Evolutionary conservation across 2,329 filamentous ascomycete genomes (phyloP).

Genomic region (Trichoderma semiorbis): DNA sequence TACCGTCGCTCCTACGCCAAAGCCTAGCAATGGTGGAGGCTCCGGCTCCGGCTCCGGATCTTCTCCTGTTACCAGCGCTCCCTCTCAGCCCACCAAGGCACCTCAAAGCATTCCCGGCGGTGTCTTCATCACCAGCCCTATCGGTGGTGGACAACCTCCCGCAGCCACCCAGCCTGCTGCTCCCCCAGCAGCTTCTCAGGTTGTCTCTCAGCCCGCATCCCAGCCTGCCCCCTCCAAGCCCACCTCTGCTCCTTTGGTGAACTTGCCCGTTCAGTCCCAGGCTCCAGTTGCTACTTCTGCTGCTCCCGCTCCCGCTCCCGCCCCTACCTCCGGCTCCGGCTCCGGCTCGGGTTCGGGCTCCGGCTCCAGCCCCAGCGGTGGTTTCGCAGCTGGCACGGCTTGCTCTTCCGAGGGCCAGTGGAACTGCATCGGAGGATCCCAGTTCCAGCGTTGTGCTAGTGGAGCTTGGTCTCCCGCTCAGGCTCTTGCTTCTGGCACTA

Average conservation of each 20-base stretch:
- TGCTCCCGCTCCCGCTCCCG: constrained; percentile 22
- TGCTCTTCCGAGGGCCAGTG: constrained; percentile 49
- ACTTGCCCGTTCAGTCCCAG: constrained; percentile 20
- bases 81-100: not conserved
- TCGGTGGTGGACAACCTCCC: constrained; percentile 20
- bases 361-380: constrained; percentile 23
- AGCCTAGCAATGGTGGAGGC: not conserved
- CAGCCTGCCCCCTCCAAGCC: constrained; percentile 15
- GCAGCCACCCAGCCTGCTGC: constrained; percentile 21
- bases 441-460: constrained; percentile 54
- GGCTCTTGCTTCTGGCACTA: constrained; percentile 43
- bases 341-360: constrained; percentile 20
- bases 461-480: constrained; percentile 47
- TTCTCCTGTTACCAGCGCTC: not conserved
- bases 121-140: constrained; percentile 37
- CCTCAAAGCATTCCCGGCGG: constrained; percentile 32
- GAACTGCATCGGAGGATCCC: constrained; percentile 50
- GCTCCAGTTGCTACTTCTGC: constrained; percentile 19
- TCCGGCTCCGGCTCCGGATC: not conserved
- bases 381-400: constrained; percentile 39
- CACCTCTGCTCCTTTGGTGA: constrained; percentile 6
- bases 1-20: constrained; percentile 21
- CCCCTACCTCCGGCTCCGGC: constrained; percentile 22
- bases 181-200: constrained; percentile 12
- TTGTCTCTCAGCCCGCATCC: constrained; percentile 19